phyloP scores from a whole-genome alignment of 148 eudicot species.

The Vaccinium vitisidaea region DNA sequence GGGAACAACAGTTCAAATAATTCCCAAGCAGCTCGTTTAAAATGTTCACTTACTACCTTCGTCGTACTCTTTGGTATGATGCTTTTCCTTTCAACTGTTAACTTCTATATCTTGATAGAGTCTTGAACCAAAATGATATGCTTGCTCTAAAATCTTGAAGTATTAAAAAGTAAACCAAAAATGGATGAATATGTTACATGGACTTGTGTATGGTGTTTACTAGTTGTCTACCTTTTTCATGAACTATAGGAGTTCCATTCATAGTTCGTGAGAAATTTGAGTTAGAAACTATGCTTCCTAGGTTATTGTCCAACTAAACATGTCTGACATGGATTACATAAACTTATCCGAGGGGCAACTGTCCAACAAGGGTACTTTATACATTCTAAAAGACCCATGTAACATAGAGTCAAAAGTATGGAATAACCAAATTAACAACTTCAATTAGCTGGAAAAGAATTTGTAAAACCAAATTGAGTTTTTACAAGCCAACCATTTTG shows the following conservation, averaged over 20 bases:
- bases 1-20: background rate
- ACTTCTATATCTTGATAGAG: background rate
- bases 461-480: background rate
- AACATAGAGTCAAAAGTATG: no score
- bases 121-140: background rate
- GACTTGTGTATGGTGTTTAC: background rate
- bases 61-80: background rate
- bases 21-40: background rate
- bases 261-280: background rate
- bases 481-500: background rate
- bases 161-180: background rate
- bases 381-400: no score
- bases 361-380: no score
- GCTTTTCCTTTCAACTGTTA: background rate
- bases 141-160: background rate
- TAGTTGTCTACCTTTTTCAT: background rate
- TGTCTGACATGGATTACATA: background rate
- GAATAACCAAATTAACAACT: background rate
- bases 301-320: background rate
- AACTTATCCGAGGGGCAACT: background rate
- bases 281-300: background rate
- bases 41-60: background rate
- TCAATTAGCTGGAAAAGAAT: background rate
- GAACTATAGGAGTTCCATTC: background rate
- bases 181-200: background rate